Evolutionary conservation across 73 alveolate species (phyloP), one percentile per base, ranked within the genome.

Genomic region (Blepharisma japonicum): DNA sequence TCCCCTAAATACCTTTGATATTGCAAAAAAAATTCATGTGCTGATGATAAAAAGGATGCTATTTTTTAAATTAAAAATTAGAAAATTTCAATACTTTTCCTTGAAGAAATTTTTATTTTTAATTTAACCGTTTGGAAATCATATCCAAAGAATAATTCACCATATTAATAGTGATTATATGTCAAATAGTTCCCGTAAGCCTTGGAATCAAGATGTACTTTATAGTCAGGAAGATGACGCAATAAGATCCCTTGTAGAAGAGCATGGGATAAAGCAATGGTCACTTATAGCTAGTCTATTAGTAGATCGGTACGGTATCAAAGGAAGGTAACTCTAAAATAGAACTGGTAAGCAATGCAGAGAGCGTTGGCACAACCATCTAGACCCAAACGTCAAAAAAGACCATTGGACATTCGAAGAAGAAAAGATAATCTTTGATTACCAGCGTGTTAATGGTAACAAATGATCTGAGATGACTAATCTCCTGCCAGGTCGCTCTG

Each of bases 301-400:
- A 25, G 78, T 61, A 14, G 23, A n/a, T 61, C 74, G 74, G 14
- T 61, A 86, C 67, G 45, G 11, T 6, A 21, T 61, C 3, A n/a
- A 39, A n/a, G 74, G 86, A 49, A 49, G 68, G 7, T 80, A 71
- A 9, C 53, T 20, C n/a, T 45, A 42, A 77, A 39, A 55, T 0
- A 78, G 91, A 68, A 92, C 83, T 71, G 98, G 95, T 6, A 92
- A 92, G 81, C 92, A 92, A 74, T 92, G 98, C 46, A 53, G 98
- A 68, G 98, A 92, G 76, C 68, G 98, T 46, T 92, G 96, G 95
- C 89, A 82, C 76, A 92, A 92, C 56, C 92, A 91, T 56, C 72
- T 93, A 7, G 92, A 92, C 54, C 98, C 98, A 54, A 47, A 56
- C n/a, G 86, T 92, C 6, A 86, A 80, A 53, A 92, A 92, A 79